Evolutionary conservation across 495 filamentous ascomycete genomes (phyloP), one percentile per base, ranked within the genome.

Genomic region (Penicillium riverlandense): DNA sequence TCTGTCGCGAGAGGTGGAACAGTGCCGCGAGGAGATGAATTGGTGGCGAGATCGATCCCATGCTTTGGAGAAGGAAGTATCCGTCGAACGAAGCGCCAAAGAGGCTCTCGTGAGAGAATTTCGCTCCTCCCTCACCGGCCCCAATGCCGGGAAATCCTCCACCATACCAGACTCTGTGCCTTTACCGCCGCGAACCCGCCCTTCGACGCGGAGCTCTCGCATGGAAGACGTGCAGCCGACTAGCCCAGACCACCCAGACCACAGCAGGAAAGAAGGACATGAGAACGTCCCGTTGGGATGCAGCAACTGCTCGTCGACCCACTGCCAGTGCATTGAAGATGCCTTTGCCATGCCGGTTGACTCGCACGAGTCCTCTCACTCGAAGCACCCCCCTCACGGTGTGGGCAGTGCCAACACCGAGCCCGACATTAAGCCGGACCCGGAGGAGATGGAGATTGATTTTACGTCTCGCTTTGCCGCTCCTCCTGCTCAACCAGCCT

Each of bases 261-360:
- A 40, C 34, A 55, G 47, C 40, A 45, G 37, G 8, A 48, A 56
- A 5, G 54, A 63, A 1, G 47, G 32, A 12, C 46, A 35, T 11
- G 57, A 67, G 15, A 67, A 66, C 14, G 53, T 69, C 8, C 57
- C 72, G 0, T 48, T 78, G 32, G 82, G 79, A 1, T 90, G 85
- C 57, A 77, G 74, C 27, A 76, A 77, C 27, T 90, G 86, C 55
- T 78, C 73, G 11, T 72, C 37, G 60, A 68, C 44, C 53, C 49
- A 77, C 49, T 90, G 86, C 49, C 76, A 82, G 48, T 90, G 86
- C 52, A 72, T 90, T 9, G 84, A 88, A 42, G 81, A 84, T 52
- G 75, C 75, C 1, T 73, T 86, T 29, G 58, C 50, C n/a, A 69
- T 65, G 47, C 62, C 59, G 0, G 53, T 65, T 16, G 59, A 62